Evolutionary conservation across 371 early-diverging fungal species (phyloP), one percentile per base, ranked within the genome.

Genomic region (Haplosporangium sp.): DNA sequence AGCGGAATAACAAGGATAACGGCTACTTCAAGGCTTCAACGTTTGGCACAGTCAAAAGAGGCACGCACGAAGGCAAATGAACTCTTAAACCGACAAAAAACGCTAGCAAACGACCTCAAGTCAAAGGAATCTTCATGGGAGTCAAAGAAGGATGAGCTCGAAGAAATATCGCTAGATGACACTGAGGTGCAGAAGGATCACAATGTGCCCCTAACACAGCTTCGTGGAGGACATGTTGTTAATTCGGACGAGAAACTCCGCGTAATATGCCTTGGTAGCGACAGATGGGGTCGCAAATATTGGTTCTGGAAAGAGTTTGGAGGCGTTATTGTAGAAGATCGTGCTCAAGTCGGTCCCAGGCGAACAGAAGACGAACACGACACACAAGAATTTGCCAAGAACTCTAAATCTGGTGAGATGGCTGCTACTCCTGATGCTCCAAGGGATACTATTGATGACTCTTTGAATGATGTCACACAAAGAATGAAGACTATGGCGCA

Each of bases 231-330:
- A 17, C 61, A 81, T 11, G 72, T 64, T 44, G 72, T 81, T 4
- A 74, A 81, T 42, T 45, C 62, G 48, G 82, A 81, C 50, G 75
- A 75, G 37, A 74, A 68, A 38, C 59, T 81, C 34, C 63, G 82
- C 0, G 72, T 81, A 38, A 59, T 81, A 13, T 65, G 69, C 34
- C 68, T 81, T 13, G 82, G 82, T 17, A 81, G 69, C 58, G 82
- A 81, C 50, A 71, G 82, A 11, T 81, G 75, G 72, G 82, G 82
- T 11, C 75, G 82, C 63, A 81, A 81, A 60, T 81, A 71, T 39
- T 81, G 82, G 82, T 75, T 81, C 69, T 81, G 82, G 82, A 81
- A 50, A 40, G 63, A 74, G 15, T 81, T 81, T 65, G 82, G 82
- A 9, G 82, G 82, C n/a, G 71, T 81, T 19, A 68, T 81, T 39